Evolutionary conservation across 108 stramenopile genomes (phyloP), one percentile per base, ranked within the genome.

Genomic region (Skeletonema menzelii): DNA sequence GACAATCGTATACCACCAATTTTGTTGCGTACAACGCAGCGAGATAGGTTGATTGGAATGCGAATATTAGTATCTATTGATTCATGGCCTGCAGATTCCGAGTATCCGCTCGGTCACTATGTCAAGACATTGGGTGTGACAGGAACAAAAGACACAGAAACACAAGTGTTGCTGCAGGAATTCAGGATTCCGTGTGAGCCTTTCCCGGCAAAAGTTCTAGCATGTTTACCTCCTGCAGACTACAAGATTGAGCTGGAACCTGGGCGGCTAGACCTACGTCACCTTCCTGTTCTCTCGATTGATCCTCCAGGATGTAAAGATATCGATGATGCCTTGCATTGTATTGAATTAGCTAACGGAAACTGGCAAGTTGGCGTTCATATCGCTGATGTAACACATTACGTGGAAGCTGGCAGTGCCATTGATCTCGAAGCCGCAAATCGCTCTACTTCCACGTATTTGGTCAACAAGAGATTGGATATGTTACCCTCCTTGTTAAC

Each of bases 261-360:
- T 14, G 96, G 93, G 4, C 76, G 96, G 31, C 24, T 61, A 4
- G 99, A 99, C 84, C 75, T 98, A 24, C 89, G 99, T 0, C 86
- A 95, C 61, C 34, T 98, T 17, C 93, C 96, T 0, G 94, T 99
- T 12, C 83, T 97, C 27, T 96, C 95, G 40, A 97, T 99, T 68
- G 99, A 99, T 82, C 99, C 99, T 3, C 99, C 99, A 5, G 98
- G 98, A 19, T 99, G 99, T 76, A 97, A 98, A 72, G 99, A 99
- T 84, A 99, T 99, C 69, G 99, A 99, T 73, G 99, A 99, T 77
- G 99, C 99, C 0, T 88, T 99, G 13, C 98, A 98, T 73, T 96
- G 95, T 37, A 87, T 91, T 13, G 75, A 74, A 12, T 87, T 99
- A 4, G 83, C 87, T 5, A 97, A 98, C 80, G 97, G 97, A 27